Conservation (phyloP, 441 rosid genomes). For the Adansonia rubrostipa region DNA sequence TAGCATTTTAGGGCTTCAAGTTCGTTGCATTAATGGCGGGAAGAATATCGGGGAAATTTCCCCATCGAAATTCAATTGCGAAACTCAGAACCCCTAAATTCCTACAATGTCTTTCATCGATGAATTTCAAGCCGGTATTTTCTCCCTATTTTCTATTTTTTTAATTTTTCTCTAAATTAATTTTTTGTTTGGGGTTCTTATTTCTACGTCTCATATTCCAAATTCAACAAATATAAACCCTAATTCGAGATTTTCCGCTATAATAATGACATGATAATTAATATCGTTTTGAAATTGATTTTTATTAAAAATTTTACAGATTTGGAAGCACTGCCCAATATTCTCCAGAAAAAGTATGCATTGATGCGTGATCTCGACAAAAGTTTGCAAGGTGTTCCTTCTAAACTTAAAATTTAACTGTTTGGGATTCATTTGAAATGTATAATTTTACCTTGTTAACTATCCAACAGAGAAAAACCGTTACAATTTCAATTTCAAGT, state of each 20-base stretch:
- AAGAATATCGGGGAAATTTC: slow-evolving; percentile 5
- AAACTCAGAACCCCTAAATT: slow-evolving; percentile 39
- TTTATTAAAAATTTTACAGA: slow-evolving; percentile 44
- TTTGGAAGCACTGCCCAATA: slow-evolving; percentile 78
- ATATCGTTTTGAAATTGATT: slow-evolving; percentile 2
- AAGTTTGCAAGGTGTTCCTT: slow-evolving; percentile 79
- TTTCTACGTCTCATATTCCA: neutral
- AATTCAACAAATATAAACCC: neutral
- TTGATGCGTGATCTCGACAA: slow-evolving; percentile 85
- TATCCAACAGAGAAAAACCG: neutral
- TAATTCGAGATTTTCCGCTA: neutral
- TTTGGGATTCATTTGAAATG: neutral
- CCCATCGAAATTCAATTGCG: slow-evolving; percentile 20
- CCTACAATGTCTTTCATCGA: slow-evolving; percentile 77
- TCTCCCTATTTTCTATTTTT: neutral
- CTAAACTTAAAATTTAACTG: neutral
- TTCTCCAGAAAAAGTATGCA: slow-evolving; percentile 85
- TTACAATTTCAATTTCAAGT: no score
- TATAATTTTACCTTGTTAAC: neutral
- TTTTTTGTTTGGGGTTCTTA: neutral
- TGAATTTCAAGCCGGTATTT: slow-evolving; percentile 84
- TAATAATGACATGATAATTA: neutral
- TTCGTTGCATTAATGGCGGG: slow-evolving; percentile 36
- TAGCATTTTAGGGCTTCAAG: slow-evolving; percentile 24
- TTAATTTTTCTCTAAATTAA: neutral